Evolutionary conservation across 2,329 filamentous ascomycete species (phyloP), one percentile per base, ranked within the genome.

Genomic region (Beauveria sp.): DNA sequence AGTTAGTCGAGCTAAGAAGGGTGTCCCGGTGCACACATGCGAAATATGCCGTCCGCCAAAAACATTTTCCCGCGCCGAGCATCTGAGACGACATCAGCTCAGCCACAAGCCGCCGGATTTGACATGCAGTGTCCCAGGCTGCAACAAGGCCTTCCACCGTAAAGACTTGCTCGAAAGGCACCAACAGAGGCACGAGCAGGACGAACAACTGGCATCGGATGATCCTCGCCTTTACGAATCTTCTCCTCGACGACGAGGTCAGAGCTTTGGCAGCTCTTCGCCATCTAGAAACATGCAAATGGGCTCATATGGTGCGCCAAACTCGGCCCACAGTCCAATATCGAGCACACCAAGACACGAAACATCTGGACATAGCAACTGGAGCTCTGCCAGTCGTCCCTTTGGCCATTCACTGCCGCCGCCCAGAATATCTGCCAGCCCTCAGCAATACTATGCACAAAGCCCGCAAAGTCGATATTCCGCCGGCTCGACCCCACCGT

Each of bases 11-110:
- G 82, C 82, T 51, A 83, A 82, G 75, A 85, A 85, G 69, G 69
- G 82, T 14, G 74, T 84, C n/a, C 80, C 79, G 18, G 82, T 85
- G 58, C 82, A 85, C 68, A 76, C 73, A 2, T 85, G 82, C 65
- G 77, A 83, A 6, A 71, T 75, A 59, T 84, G 81, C 65, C 76
- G 73, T 63, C 79, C 79, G 22, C 71, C 77, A 20, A 84, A 83
- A 77, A 86, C 81, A 2, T 86, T 86, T 64, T 86, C 83, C 14
- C 76, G 84, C 67, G 84, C 84, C 34, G 84, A 86, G 67, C 84
- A 86, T 71, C 72, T 86, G 62, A 86, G 84, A 67, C 81, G 84
- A 59, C 84, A 87, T 70, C 81, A 86, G 69, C 71, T 85, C 45
- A 85, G 82, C 66, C 84, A 87, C 69, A 75, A 80, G 61, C 79